Conservation (phyloP, 352 stramenopile genomes). For the Phytophthora melonis region DNA sequence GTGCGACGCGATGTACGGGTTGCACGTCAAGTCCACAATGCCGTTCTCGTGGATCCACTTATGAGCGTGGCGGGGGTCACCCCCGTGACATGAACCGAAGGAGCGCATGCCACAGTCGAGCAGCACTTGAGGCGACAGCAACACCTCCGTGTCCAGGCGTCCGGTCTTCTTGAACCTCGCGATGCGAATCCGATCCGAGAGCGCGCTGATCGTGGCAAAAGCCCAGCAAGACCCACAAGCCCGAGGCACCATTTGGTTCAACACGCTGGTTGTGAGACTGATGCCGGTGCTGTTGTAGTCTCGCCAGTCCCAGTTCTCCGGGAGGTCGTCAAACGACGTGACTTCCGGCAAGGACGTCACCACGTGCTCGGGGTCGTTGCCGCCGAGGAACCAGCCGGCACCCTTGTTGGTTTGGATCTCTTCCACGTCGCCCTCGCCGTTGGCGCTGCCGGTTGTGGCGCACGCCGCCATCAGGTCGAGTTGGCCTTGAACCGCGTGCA, state of each 20-base stretch:
- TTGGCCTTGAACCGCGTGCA: slow-evolving; percentile 62
- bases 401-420: slow-evolving; percentile 46
- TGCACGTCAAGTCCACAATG: slow-evolving; percentile 85
- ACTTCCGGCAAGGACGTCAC: slow-evolving; percentile 53
- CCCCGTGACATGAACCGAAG: slow-evolving; percentile 81
- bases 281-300: slow-evolving; percentile 85
- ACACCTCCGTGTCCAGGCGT: slow-evolving; percentile 59
- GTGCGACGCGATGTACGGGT: slow-evolving; percentile 83
- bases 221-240: slow-evolving; percentile 85
- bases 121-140: slow-evolving; percentile 76
- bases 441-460: slow-evolving; percentile 25
- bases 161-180: slow-evolving; percentile 69
- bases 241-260: slow-evolving; percentile 86
- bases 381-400: slow-evolving; percentile 68
- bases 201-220: slow-evolving; percentile 70
- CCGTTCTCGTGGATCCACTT: slow-evolving; percentile 89
- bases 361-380: slow-evolving; percentile 68
- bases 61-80: slow-evolving; percentile 82
- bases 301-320: slow-evolving; percentile 80
- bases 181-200: slow-evolving; percentile 86
- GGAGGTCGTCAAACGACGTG: slow-evolving; percentile 67
- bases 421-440: slow-evolving; percentile 26
- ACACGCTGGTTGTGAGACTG: slow-evolving; percentile 71
- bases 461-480: slow-evolving; percentile 64
- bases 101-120: slow-evolving; percentile 85